Conservation (phyloP, 2,329 filamentous ascomycete genomes). For the Epichloe bromicola region DNA sequence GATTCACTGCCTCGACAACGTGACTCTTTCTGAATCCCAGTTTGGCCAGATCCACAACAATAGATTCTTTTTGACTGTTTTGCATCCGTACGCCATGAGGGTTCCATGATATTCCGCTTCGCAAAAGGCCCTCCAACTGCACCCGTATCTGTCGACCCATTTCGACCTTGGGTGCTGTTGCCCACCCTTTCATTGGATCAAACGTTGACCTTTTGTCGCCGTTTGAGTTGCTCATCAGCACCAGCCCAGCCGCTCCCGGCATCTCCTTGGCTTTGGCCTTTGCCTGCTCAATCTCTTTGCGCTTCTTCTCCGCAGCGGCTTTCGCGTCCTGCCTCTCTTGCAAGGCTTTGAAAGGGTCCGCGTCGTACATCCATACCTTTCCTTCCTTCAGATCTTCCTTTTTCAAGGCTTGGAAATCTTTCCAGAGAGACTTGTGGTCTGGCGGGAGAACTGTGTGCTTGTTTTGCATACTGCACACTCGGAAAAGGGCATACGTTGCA, state of each 20-base stretch:
- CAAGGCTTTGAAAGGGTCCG: conserved; percentile 77
- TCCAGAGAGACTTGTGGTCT: conserved; percentile 82
- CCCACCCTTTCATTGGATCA: conserved; percentile 62
- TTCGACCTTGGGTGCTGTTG: conserved; percentile 75
- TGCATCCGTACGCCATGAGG: conserved; percentile 58
- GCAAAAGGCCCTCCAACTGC: conserved; percentile 67
- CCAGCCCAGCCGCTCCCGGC: conserved; percentile 43
- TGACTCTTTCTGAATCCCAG: conserved; percentile 85
- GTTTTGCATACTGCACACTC: conserved; percentile 91
- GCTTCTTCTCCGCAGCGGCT: conserved; percentile 64
- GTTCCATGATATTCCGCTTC: conserved; percentile 77
- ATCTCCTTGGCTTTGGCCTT: conserved; percentile 55
- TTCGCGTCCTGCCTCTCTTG: conserved; percentile 70
- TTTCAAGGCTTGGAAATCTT: conserved; percentile 76
- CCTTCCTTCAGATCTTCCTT: conserved; percentile 65
- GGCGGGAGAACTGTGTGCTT: conserved; percentile 90
- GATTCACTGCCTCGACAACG: conserved; percentile 70
- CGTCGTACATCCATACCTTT: conserved; percentile 82
- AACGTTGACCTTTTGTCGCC: conserved; percentile 19
- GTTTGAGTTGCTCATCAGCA: conserved; percentile 33
- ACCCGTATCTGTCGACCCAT: conserved; percentile 73
- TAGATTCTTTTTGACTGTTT: conserved; percentile 37
- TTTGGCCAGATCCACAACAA: conserved; percentile 61
- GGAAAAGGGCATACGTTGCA: conserved; percentile 80
- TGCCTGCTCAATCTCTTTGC: conserved; percentile 54